phyloP scores from a whole-genome alignment of 163 green algal genomes.

The Chloromonas sp. region DNA sequence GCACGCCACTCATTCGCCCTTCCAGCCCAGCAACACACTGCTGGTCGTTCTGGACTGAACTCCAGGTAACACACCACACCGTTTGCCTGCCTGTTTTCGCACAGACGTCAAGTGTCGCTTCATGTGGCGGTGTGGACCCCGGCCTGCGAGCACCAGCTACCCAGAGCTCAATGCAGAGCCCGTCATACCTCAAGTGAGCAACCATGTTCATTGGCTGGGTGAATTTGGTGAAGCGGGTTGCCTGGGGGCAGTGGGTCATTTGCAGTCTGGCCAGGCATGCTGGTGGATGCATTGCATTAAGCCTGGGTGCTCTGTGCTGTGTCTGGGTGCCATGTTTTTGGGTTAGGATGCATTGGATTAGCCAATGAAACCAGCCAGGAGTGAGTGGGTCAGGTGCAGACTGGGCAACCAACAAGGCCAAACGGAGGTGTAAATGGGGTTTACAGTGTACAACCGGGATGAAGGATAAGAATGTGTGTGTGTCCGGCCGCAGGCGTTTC shows the following conservation, averaged over 20 bases:
- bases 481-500: constrained; percentile 47
- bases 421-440: not conserved
- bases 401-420: too few species aligned
- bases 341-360: too few species aligned
- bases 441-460: too few species aligned
- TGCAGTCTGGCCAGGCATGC: not conserved
- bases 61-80: too few species aligned
- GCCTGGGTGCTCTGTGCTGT: too few species aligned
- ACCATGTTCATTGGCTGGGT: not conserved
- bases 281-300: too few species aligned
- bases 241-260: not conserved
- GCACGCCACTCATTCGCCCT: not conserved
- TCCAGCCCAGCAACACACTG: not conserved
- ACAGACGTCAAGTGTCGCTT: constrained; percentile 85
- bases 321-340: too few species aligned
- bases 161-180: constrained; percentile 76
- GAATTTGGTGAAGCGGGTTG: too few species aligned
- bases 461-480: too few species aligned
- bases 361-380: too few species aligned
- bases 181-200: constrained; percentile 59
- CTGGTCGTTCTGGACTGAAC: not conserved
- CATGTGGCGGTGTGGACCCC: constrained; percentile 73
- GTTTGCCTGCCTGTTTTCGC: not conserved
- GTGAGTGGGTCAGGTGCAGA: too few species aligned
- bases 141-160: constrained; percentile 60